Base-by-base conservation (phyloP, 2,329 filamentous ascomycete species). In the Talaromyces sp. region DNA sequence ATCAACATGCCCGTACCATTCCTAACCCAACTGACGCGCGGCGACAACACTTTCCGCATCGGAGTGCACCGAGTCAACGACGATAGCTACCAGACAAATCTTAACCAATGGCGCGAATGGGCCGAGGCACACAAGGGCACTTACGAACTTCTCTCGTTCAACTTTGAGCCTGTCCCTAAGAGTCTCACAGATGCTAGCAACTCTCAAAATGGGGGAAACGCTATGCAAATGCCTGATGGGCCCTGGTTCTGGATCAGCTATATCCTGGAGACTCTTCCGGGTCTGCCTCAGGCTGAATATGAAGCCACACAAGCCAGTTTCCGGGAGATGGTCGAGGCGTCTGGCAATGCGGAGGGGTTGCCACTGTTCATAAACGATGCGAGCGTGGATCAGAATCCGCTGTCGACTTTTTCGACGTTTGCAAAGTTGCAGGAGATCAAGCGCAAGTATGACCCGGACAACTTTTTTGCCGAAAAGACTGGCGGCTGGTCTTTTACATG, bases 361-460 rank as follows among this genome's bases (percentile, higher is more conserved):
- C 70, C 70, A 13, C 42, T 72, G 17, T 72, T 72, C 32, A 67
- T 72, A 11, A 72, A 72, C 58, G 70, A 72, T 66, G 70, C 70
- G 73, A 81, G 22, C 39, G 25, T 57, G 27, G 70, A 72, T 54
- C 69, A 72, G 58, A 61, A 69, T 17, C 68, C 70, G 3, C 49
- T 71, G 54, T 60, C 67, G 19, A 67, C 69, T 19, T 72, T 72
- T 57, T 66, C 73, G 13, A 72, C 68, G 22, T 77, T 74, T 53
- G 42, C 62, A 8, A 69, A 68, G 62, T 62, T 80, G 57, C 67
- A 70, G 55, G 64, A 66, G 57, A 69, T 79, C 32, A 79, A 80
- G 71, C 69, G 69, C 63, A 69, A 71, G 64, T 72, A 77, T 47
- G 77, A 80, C 59, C 76, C 77, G 0, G 67, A 75, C 55, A 64